phyloP scores from a whole-genome alignment of 768 basidiomycete genomes.

The Stropharia rugosoannulata region DNA sequence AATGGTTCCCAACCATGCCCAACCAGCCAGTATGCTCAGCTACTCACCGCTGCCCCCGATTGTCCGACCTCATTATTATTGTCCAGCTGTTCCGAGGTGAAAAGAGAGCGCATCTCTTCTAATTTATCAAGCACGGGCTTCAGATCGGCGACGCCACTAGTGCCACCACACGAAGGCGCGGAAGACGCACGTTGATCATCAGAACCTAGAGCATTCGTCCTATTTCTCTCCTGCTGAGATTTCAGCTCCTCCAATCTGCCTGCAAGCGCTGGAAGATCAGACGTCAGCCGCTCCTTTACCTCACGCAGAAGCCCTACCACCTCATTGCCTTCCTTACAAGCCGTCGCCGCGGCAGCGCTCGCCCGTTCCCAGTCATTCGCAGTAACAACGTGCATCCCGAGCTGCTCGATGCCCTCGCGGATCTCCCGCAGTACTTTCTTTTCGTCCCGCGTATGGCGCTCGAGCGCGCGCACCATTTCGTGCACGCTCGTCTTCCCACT shows the following conservation, averaged over 20 bases:
- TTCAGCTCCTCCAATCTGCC: conserved; percentile 24
- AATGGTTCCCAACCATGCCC: too few species aligned
- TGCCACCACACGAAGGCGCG: neutral
- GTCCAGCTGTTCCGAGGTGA: neutral
- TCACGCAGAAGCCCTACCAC: conserved; percentile 36
- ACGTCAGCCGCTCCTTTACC: conserved; percentile 36
- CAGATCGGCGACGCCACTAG: conserved; percentile 8
- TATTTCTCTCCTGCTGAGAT: conserved; percentile 2
- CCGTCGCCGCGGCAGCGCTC: neutral
- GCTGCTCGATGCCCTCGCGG: conserved; percentile 23
- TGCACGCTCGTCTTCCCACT: conserved; percentile 27
- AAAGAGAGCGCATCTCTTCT: conserved; percentile 19
- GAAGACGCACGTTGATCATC: neutral
- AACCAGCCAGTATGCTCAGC: neutral
- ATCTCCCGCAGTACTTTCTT: conserved; percentile 24
- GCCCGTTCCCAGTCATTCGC: neutral
- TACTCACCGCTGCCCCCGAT: neutral
- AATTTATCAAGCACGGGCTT: conserved; percentile 17
- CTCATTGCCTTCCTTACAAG: conserved; percentile 1
- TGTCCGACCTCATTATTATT: neutral
- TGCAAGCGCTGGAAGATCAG: conserved; percentile 34
- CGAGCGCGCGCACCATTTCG: conserved; percentile 29
- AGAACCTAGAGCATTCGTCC: neutral
- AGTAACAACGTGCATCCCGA: too few species aligned
- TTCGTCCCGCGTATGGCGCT: conserved; percentile 24